Base-by-base conservation (phyloP, 1,284 basidiomycete species). In the Ustilago trichophora region DNA sequence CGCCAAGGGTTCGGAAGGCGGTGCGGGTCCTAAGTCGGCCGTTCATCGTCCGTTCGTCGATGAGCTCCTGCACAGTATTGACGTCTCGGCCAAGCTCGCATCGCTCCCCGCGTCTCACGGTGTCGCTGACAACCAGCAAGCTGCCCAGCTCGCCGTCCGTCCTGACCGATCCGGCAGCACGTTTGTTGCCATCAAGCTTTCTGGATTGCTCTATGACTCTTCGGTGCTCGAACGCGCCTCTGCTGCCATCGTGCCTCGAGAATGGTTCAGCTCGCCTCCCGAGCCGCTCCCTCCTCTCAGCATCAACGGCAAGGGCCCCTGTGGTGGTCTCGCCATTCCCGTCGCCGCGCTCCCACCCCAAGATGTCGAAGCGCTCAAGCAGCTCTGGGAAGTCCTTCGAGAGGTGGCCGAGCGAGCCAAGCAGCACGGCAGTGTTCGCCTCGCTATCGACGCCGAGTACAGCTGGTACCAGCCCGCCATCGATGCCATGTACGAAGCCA, bases 1-100 rank as follows among this genome's bases (percentile, higher is more conserved):
- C 75, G 85, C 84, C 29, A 49, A 45, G 24, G 47, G 24, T 86
- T 89, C 54, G 85, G 91, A 3, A 82, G 86, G 21, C 26, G 43
- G n/a, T 0, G 32, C 16, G 29, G 15, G 15, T 19, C 25, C 42
- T 19, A 46, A 56, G 22, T 42, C 45, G 15, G 55, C 66, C 3
- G 47, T 73, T 6, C 73, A 73, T 47, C 48, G 60, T 18, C 54
- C 54, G 16, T 59, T 76, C 24, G 55, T 73, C 24, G 58, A 66
- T 37, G 73, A 69, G 56, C 59, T 73, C 6, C 40, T 70, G 29
- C 68, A 75, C 55, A 67, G 68, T 37, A 65, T 73, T 36, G 64
- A 68, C 18, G 70, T 76, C 11, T 64, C 69, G 24, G 60, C 65
- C 26, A 40, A 58, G 32, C 57, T 63, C 4, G 52, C 69, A 11